Conservation (phyloP, 257 asterid species). For the Capsicum baccatum region DNA sequence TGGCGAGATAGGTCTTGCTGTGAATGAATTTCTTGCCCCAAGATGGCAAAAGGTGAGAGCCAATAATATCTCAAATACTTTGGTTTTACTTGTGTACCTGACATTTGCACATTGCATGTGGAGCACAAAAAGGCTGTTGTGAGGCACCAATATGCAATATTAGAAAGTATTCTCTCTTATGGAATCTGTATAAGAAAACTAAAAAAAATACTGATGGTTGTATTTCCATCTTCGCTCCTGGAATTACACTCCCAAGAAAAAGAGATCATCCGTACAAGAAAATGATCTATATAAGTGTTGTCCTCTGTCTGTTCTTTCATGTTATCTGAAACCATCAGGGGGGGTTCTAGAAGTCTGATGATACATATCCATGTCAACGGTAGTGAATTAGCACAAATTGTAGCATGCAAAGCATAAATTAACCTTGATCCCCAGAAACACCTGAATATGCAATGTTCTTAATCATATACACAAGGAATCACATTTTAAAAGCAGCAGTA, state of each 20-base stretch:
- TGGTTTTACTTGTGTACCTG: not conserved
- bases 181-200: not conserved
- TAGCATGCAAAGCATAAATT: not conserved
- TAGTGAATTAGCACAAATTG: not conserved
- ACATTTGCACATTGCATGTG: not conserved
- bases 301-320: not conserved
- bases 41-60: constrained; percentile 67
- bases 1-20: constrained; percentile 70
- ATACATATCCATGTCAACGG: constrained; percentile 23
- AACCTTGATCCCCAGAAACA: not conserved
- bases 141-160: not conserved
- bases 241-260: not conserved
- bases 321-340: not conserved
- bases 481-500: not conserved
- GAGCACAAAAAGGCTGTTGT: not conserved
- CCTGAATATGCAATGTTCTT: constrained; percentile 13
- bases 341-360: not conserved
- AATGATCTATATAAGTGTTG: not conserved
- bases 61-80: constrained; percentile 26
- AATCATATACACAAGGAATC: constrained; percentile 1
- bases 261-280: not conserved
- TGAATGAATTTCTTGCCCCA: constrained; percentile 71
- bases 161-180: not conserved
- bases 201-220: not conserved
- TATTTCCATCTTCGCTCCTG: not conserved